Evolutionary conservation across 805 yeast genomes (phyloP).

Genomic region (Metschnikowia sp.): DNA sequence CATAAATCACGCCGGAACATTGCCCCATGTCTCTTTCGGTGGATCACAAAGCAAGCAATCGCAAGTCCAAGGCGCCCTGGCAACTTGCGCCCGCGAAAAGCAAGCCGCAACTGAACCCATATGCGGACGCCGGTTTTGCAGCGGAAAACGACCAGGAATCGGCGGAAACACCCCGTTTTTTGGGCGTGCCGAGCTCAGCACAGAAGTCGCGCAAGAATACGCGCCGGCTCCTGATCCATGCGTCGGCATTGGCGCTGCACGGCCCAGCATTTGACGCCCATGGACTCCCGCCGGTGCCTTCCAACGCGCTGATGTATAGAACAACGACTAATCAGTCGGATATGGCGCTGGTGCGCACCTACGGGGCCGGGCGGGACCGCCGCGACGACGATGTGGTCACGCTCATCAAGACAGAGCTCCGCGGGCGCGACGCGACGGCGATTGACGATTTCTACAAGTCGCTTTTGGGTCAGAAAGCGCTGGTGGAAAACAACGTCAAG

Average conservation of each 20-base stretch:
- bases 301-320: conserved; percentile 18
- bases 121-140: conserved; percentile 6
- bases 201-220: conserved; percentile 9
- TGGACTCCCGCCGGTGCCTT: conserved; percentile 16
- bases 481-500: conserved; percentile 57
- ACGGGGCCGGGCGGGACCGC: conserved; percentile 5
- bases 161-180: neutral
- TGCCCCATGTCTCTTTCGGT: conserved; percentile 13
- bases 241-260: conserved; percentile 14
- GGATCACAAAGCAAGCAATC: conserved; percentile 35
- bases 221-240: conserved; percentile 20
- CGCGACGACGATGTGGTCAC: conserved; percentile 13
- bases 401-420: conserved; percentile 38
- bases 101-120: conserved; percentile 12
- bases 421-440: conserved; percentile 66
- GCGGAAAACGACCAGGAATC: neutral
- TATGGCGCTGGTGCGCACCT: conserved; percentile 11
- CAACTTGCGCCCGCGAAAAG: conserved; percentile 17
- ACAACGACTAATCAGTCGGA: conserved; percentile 15
- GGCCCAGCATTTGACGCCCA: conserved; percentile 5
- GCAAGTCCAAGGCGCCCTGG: conserved; percentile 46
- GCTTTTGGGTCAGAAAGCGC: conserved; percentile 45
- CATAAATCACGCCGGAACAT: no score
- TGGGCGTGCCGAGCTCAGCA: conserved; percentile 9
- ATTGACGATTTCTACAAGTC: conserved; percentile 66